These are phyloP conservation scores for Pleurozium schreberi DNA, from an alignment of 225 moss, liverwort and hornwort genomes.

Conservation along the genomic window DNA sequence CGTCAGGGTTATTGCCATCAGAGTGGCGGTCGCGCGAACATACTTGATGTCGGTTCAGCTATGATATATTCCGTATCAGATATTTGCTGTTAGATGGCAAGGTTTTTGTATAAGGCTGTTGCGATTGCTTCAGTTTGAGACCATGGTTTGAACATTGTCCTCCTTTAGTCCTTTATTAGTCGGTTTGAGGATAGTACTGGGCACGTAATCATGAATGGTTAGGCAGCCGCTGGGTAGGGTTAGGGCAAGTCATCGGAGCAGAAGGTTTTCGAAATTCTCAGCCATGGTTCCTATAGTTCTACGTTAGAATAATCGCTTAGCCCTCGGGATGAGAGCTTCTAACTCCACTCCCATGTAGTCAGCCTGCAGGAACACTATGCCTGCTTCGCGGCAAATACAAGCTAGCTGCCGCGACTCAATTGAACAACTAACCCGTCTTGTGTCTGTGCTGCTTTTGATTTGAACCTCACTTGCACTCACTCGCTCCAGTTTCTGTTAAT, in stretches of 20 bases:
- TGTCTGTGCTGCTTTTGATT: background rate
- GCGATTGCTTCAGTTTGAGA: background rate
- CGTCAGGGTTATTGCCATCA: background rate
- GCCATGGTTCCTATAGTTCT: background rate
- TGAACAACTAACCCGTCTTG: background rate
- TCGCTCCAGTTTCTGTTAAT: background rate
- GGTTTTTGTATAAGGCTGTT: background rate
- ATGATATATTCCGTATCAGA: background rate
- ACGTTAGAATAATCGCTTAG: background rate
- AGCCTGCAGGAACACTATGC: background rate
- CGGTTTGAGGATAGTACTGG: background rate
- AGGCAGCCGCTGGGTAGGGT: background rate
- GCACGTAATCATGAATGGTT: background rate
- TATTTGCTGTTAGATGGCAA: background rate
- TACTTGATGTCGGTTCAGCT: background rate
- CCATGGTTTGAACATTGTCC: background rate
- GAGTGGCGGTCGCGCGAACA: background rate
- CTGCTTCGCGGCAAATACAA: background rate
- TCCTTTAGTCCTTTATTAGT: background rate
- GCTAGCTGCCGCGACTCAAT: background rate
- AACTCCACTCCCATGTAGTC: background rate
- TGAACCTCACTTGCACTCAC: background rate
- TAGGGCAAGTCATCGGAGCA: background rate
- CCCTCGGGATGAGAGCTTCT: background rate
- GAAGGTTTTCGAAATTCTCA: background rate